Conservation (phyloP, 371 early-diverging fungal species). For the Conidiobolus incongruus region DNA sequence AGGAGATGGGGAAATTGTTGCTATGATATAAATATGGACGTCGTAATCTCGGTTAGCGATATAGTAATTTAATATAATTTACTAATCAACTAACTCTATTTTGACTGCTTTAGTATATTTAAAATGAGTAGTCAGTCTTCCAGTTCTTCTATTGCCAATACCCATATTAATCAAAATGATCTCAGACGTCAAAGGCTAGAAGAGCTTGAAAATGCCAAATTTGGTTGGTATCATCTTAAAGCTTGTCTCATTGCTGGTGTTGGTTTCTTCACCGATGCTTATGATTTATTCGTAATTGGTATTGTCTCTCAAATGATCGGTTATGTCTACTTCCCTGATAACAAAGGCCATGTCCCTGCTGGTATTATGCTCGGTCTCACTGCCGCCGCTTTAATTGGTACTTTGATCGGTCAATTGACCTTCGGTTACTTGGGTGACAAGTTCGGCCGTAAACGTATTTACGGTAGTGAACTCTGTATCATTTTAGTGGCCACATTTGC, state of each 20-base stretch:
- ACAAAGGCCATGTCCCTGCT: background rate
- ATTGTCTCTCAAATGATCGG: constrained; percentile 56
- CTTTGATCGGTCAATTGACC: constrained; percentile 3
- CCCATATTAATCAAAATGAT: too few species aligned
- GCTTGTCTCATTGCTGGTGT: constrained; percentile 58
- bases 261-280: constrained; percentile 71
- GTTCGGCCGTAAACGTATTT: constrained; percentile 21
- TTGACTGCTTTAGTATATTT: too few species aligned
- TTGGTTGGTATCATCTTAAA: constrained; percentile 50
- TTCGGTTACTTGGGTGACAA: constrained; percentile 5
- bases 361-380: background rate
- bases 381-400: constrained; percentile 4
- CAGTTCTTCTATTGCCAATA: too few species aligned
- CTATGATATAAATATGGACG: too few species aligned
- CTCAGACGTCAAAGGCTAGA: too few species aligned
- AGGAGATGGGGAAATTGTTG: too few species aligned
- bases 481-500: constrained; percentile 55
- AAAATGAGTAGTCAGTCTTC: too few species aligned
- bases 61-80: too few species aligned
- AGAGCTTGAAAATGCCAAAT: constrained; percentile 12
- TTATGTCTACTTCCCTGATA: constrained; percentile 29
- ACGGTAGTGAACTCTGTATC: constrained; percentile 68
- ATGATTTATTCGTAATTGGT: constrained; percentile 68
- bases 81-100: too few species aligned
- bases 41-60: too few species aligned